Evolutionary conservation across 495 filamentous ascomycete genomes (phyloP).

Genomic region (Neurospora sp.): DNA sequence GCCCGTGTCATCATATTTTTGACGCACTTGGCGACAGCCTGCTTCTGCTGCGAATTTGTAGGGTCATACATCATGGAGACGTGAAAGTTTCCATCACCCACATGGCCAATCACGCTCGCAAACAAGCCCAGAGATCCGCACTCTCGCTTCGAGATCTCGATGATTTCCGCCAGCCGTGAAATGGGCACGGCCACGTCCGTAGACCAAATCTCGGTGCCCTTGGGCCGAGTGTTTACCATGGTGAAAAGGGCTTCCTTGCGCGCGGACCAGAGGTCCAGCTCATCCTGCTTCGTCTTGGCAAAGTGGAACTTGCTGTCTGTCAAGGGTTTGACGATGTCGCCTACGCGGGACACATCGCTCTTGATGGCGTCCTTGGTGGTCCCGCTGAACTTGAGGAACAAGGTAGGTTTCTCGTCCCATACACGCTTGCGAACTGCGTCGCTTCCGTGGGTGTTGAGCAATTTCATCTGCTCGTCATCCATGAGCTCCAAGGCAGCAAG

Average conservation of each 20-base stretch:
- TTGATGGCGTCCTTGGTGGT: slow-evolving; percentile 21
- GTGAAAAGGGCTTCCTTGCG: slow-evolving; percentile 58
- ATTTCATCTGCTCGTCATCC: slow-evolving; percentile 64
- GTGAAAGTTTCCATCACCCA: slow-evolving; percentile 42
- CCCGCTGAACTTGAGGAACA: slow-evolving; percentile 53
- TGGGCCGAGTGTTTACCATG: slow-evolving; percentile 35
- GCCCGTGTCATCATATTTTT: slow-evolving; percentile 22
- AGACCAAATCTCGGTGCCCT: slow-evolving; percentile 51
- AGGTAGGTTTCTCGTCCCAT: slow-evolving; percentile 56
- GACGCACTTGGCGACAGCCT: slow-evolving; percentile 13
- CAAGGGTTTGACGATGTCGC: slow-evolving; percentile 35
- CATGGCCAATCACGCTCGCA: slow-evolving; percentile 63
- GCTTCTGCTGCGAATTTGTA: slow-evolving; percentile 9
- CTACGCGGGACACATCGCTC: slow-evolving; percentile 28
- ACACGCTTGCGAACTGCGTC: slow-evolving; percentile 34
- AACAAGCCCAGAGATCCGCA: slow-evolving; percentile 53
- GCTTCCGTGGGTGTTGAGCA: slow-evolving; percentile 56
- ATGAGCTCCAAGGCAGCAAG: slow-evolving; percentile 62
- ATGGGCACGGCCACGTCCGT: slow-evolving; percentile 66
- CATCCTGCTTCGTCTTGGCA: slow-evolving; percentile 47
- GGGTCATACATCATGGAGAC: slow-evolving; percentile 26
- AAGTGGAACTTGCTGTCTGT: slow-evolving; percentile 47
- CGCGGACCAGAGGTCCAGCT: slow-evolving; percentile 55
- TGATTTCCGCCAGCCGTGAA: slow-evolving; percentile 57
- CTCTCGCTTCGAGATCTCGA: slow-evolving; percentile 55